These are phyloP conservation scores for Aspergillus pseudotamarii DNA, from an alignment of 2,329 filamentous ascomycete species.

Conservation along the genomic window DNA sequence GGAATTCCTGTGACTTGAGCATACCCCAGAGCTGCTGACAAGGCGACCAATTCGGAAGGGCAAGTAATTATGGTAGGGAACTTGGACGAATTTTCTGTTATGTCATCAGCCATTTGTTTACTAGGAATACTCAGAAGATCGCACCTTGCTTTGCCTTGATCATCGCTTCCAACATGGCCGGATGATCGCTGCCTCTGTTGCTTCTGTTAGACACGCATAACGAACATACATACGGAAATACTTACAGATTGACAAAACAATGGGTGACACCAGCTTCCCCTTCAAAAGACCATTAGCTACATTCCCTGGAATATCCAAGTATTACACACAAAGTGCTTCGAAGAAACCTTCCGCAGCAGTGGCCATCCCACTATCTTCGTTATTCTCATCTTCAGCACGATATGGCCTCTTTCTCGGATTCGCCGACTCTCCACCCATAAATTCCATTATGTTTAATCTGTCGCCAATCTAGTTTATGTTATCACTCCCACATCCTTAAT, in stretches of 20 bases:
- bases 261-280: constrained; percentile 14
- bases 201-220: background rate
- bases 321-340: background rate
- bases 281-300: background rate
- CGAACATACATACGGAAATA: background rate
- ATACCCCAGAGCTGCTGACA: constrained; percentile 15
- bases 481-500: accelerated
- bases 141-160: constrained; percentile 4
- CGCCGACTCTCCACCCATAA: background rate
- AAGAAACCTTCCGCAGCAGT: background rate
- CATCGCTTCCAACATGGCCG: constrained; percentile 15
- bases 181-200: constrained; percentile 10
- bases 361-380: background rate
- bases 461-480: background rate
- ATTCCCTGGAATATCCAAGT: background rate
- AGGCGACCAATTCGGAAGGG: constrained; percentile 11
- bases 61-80: constrained; percentile 14
- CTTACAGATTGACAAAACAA: constrained; percentile 10
- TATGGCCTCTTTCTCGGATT: background rate
- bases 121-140: background rate
- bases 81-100: constrained; percentile 3
- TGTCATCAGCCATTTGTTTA: background rate
- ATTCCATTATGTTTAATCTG: background rate
- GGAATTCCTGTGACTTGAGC: constrained; percentile 12
- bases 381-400: background rate